Evolutionary conservation across 495 filamentous ascomycete genomes (phyloP).

Genomic region (Aspergillus bertholletiae): DNA sequence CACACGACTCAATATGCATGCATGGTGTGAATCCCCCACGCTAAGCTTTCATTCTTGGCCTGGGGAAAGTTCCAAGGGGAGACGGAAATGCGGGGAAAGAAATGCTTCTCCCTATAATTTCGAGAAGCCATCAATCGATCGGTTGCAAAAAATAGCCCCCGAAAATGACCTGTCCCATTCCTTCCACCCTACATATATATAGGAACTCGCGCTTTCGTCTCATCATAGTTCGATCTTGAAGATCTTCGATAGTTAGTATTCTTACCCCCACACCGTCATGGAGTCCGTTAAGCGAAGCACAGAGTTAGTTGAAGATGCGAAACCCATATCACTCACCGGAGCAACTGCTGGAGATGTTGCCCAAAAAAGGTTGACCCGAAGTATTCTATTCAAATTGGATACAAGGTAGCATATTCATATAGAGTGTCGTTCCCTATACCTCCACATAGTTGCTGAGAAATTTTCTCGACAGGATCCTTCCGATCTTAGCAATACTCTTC

Average conservation of each 20-base stretch:
- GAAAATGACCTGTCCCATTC: neutral
- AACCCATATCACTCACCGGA: neutral
- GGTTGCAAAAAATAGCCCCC: neutral
- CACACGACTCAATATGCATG: too few relatives aligned
- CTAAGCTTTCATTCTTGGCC: neutral
- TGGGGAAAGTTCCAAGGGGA: neutral
- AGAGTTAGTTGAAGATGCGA: conserved; percentile 17
- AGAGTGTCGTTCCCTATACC: too few relatives aligned
- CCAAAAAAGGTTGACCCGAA: conserved; percentile 27
- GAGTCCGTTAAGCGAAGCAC: neutral
- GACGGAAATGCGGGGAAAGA: neutral
- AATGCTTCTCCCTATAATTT: too few relatives aligned
- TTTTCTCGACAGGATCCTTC: conserved; percentile 46
- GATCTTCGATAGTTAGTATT: too few relatives aligned
- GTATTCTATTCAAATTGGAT: conserved; percentile 52
- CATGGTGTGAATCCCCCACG: neutral
- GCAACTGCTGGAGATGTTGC: conserved; percentile 8
- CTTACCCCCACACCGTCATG: too few relatives aligned
- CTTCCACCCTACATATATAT: too few relatives aligned
- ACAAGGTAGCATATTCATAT: too few relatives aligned
- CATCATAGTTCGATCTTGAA: too few relatives aligned
- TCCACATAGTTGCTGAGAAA: neutral
- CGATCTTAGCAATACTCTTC: conserved; percentile 57
- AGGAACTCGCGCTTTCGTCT: too few relatives aligned
- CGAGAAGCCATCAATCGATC: neutral